These are phyloP conservation scores for Ulmus americana DNA, from an alignment of 331 rosid genomes.

Conservation along the genomic window DNA sequence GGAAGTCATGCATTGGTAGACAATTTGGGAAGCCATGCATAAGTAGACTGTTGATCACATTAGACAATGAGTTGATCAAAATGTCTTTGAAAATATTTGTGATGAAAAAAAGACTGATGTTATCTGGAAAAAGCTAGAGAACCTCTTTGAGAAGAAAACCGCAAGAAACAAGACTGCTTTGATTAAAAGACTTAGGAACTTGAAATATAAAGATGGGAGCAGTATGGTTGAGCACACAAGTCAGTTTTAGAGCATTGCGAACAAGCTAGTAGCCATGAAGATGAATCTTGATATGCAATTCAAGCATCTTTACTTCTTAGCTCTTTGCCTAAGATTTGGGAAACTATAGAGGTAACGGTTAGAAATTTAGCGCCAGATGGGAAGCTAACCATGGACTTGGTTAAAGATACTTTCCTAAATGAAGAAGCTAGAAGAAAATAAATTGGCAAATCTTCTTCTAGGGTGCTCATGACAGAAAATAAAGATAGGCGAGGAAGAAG, in stretches of 20 bases:
- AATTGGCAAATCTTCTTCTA: background rate
- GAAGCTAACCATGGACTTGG: background rate
- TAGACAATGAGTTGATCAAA: background rate
- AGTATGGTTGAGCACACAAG: background rate
- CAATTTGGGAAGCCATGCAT: too few relatives aligned
- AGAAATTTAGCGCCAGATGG: background rate
- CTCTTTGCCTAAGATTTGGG: too few relatives aligned
- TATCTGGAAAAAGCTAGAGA: too few relatives aligned
- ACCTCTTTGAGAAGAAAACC: too few relatives aligned
- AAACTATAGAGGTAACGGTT: background rate
- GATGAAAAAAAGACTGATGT: too few relatives aligned
- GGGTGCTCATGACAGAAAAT: too few relatives aligned
- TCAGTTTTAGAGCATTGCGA: background rate
- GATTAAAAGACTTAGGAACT: background rate
- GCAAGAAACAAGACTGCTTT: too few relatives aligned
- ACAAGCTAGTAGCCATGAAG: background rate
- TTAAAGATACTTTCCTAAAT: background rate
- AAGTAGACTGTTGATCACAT: too few relatives aligned
- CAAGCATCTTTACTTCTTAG: background rate
- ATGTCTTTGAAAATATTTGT: background rate
- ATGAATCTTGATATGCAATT: background rate
- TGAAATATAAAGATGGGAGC: background rate
- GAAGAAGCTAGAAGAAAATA: slow-evolving; percentile 1
- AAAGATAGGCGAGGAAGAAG: too few relatives aligned
- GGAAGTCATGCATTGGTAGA: too few relatives aligned